Evolutionary conservation across 352 stramenopile genomes (phyloP), one percentile per base, ranked within the genome.

Genomic region (Achlya hypogyna): DNA sequence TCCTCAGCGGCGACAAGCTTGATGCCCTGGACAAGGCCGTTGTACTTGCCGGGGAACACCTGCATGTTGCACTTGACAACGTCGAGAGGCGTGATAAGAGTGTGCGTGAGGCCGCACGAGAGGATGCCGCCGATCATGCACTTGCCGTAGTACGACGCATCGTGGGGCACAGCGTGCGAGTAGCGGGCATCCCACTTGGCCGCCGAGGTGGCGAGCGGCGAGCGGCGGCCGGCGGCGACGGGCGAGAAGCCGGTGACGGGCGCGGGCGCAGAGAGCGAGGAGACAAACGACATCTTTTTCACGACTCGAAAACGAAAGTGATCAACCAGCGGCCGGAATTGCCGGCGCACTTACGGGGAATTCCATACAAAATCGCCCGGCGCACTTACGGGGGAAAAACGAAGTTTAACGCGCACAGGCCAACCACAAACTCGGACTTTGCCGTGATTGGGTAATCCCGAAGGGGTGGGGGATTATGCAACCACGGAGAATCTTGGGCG

Each of bases 21-120:
- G 52, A 97, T 68, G 62, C 89, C 88, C 32, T 82, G 74, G 35
- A 93, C 23, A 28, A 96, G 75, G 32, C 84, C 77, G 40, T 62
- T 79, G 81, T 87, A 97, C 84, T 96, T 94, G 71, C 69, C 74
- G 14, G 90, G 79, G 77, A 90, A 89, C 67, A 95, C 89, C 74
- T 98, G 91, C 88, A 97, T 97, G 85, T 96, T 96, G 78, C 91
- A 97, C 82, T 98, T 98, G 69, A 96, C 91, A 34, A 98, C 86
- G 76, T 98, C 92, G 35, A 98, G 77, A 22, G 92, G 90, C 32
- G 86, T 96, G 73, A 98, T 95, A 58, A 82, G 80, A 59, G 91
- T 96, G 86, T 98, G 91, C 45, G 91, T 97, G 31, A 96, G 75
- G 49, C 92, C 92, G 77, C 92, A 98, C 67, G 90, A 96, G 25